Conservation (phyloP, 75 land plant genomes). For the Adiantum capillusveneris region DNA sequence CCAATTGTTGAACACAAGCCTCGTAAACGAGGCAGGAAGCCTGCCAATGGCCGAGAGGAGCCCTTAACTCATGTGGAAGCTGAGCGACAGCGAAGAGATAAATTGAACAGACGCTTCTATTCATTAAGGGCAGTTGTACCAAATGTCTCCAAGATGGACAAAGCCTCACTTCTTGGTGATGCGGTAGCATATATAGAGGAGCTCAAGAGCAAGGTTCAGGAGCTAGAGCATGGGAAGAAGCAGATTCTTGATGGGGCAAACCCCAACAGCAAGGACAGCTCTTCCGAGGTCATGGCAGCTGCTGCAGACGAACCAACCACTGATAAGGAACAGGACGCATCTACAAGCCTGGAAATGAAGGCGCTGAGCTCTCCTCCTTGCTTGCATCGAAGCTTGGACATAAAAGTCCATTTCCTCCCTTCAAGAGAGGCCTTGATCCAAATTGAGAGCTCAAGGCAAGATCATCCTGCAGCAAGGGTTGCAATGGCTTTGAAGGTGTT, state of each 20-base stretch:
- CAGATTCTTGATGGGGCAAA: conserved; percentile 11
- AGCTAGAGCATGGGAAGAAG: conserved; percentile 47
- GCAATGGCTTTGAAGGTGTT: conserved; percentile 41
- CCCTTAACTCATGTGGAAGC: conserved; percentile 94
- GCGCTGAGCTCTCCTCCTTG: not conserved
- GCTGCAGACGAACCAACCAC: too few species aligned
- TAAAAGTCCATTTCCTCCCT: not conserved
- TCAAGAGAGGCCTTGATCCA: conserved; percentile 48
- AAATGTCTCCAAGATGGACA: conserved; percentile 98
- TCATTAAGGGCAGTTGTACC: conserved; percentile 87
- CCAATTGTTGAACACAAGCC: conserved; percentile 48
- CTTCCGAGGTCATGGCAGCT: too few species aligned
- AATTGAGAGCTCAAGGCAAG: conserved; percentile 26
- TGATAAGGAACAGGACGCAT: too few species aligned
- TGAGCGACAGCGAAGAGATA: conserved; percentile 87
- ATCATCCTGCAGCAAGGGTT: conserved; percentile 35
- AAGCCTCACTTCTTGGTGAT: conserved; percentile 88
- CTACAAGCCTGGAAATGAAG: too few species aligned
- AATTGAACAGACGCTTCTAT: conserved; percentile 88
- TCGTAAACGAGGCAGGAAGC: conserved; percentile 73
- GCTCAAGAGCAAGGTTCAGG: conserved; percentile 57
- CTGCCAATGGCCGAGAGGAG: conserved; percentile 88
- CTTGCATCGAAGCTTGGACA: not conserved
- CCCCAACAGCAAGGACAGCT: too few species aligned
- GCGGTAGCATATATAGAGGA: conserved; percentile 83